Base-by-base conservation (phyloP, 805 yeast genomes). In the Starmerella etchellsii region DNA sequence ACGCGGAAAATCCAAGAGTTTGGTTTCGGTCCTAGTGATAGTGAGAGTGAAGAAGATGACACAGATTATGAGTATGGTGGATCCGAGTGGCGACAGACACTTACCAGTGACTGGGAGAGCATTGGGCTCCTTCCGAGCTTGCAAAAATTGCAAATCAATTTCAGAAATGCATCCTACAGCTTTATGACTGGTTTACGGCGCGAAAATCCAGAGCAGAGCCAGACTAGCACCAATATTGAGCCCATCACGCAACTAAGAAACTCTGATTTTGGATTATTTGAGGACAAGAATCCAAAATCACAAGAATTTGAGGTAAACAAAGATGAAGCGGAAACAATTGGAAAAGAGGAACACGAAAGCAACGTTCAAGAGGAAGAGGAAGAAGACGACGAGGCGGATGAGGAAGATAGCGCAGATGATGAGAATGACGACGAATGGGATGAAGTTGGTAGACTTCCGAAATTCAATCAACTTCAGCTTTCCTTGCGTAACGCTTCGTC, bases 391-490 rank as follows among this genome's bases (percentile, higher is more conserved):
- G 43, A 36, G 4, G 37, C 20, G 16, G 44, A 41, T 2, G 40
- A 36, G 2, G 41, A 24, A 5, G 47, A 37, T 7, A 43, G 34
- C 8, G 42, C 28, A 15, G 35, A 33, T 1, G 39, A 34, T 23
- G 43, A 38, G 13, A 44, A 39, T 4, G 50, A 43, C 4, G 41
- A 25, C 18, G 52, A 49, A 10, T 20, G 38, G 34, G 53, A 50
- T 22, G 42, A 31, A 11, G 40, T 50, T 8, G 53, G 53, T 19
- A 41, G 49, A 2, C 34, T 50, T 11, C 54, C 54, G 11, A 37
- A 43, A 6, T 25, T 50, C 13, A 30, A 41, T n/a, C 48, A 46
- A 33, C 44, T 50, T 9, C 53, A 44, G 26, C 36, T 39, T 26
- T 38, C 53, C 15, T 29, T 49, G 15, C 39, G 44, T 5, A 44